Evolutionary conservation across 2,329 filamentous ascomycete genomes (phyloP).

Genomic region (Fusarium tjaetaba): DNA sequence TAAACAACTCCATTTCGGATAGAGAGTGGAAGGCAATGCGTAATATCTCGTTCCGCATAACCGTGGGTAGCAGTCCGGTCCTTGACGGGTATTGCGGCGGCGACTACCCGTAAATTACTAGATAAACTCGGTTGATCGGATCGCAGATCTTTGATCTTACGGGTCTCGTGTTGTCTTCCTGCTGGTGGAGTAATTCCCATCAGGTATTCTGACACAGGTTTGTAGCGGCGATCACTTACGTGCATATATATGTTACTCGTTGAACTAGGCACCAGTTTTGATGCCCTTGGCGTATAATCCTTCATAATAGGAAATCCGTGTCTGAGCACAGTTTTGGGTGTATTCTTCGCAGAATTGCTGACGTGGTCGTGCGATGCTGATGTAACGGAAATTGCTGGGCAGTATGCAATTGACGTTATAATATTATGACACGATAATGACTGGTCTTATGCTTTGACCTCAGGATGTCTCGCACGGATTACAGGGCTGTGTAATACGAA

Average conservation of each 20-base stretch:
- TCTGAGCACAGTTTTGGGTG: background rate
- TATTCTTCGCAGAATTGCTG: background rate
- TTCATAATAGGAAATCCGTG: background rate
- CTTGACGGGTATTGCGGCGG: background rate
- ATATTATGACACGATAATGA: constrained; percentile 6
- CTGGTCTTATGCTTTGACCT: background rate
- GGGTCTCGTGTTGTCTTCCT: constrained; percentile 21
- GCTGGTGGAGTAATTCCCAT: constrained; percentile 7
- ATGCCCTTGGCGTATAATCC: background rate
- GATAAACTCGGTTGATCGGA: constrained; percentile 22
- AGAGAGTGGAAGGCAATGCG: background rate
- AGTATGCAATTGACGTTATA: background rate
- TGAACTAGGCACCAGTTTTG: background rate
- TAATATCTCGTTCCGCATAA: background rate
- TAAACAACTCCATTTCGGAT: background rate
- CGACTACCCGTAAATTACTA: background rate
- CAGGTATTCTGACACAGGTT: background rate
- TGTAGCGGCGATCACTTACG: background rate
- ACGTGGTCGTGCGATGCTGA: background rate
- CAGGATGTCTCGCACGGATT: background rate
- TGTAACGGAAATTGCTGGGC: background rate
- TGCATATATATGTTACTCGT: background rate
- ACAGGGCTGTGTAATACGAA: background rate
- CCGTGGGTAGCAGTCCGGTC: constrained; percentile 4
- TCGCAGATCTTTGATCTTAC: constrained; percentile 26